Evolutionary conservation across 2,329 filamentous ascomycete species (phyloP).

Genomic region (Clarireedia homoeocarpa): DNA sequence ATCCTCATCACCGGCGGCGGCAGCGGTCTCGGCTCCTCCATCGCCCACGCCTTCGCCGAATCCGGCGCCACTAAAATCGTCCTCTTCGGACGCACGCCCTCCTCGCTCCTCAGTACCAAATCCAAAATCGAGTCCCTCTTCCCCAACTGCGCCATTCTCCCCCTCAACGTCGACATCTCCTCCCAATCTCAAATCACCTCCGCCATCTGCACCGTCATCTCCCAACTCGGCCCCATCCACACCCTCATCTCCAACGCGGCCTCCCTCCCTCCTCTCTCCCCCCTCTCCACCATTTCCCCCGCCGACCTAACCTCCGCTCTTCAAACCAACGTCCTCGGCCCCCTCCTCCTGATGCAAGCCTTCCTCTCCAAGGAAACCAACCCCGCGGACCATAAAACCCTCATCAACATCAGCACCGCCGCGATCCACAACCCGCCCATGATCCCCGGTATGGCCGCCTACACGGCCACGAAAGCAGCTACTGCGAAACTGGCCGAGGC

Average conservation of each 20-base stretch:
- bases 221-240: too few species aligned
- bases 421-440: too few species aligned
- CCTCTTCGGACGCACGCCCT: constrained; percentile 35
- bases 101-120: constrained; percentile 12
- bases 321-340: too few species aligned
- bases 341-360: too few species aligned
- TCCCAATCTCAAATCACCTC: background rate
- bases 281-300: too few species aligned
- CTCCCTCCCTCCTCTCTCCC: too few species aligned
- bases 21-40: constrained; percentile 37
- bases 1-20: background rate
- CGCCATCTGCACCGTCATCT: too few species aligned
- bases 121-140: background rate
- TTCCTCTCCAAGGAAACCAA: too few species aligned
- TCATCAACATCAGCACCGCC: too few species aligned
- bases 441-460: background rate
- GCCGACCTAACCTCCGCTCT: too few species aligned
- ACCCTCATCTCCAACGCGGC: too few species aligned
- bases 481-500: background rate
- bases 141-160: background rate
- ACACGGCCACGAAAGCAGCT: background rate
- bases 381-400: too few species aligned
- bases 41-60: constrained; percentile 35
- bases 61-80: constrained; percentile 38
- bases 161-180: background rate